Evolutionary conservation across 495 filamentous ascomycete species (phyloP).

Genomic region (Podospora anserina): DNA sequence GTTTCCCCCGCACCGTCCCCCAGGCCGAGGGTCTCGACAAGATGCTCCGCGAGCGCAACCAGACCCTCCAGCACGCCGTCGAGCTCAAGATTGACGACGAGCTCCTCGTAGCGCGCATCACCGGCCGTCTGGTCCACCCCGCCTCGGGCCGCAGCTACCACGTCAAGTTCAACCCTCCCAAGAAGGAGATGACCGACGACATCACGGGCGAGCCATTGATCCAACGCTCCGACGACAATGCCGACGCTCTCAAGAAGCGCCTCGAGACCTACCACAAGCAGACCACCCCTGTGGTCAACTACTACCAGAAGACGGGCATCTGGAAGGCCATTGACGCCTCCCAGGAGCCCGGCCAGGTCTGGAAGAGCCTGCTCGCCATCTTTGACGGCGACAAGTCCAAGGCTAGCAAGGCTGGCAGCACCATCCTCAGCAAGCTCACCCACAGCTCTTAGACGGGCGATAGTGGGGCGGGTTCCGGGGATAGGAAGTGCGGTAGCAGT

Average conservation of each 20-base stretch:
- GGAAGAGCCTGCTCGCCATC: constrained; percentile 84
- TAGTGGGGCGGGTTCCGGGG: neutral
- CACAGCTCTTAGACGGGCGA: constrained; percentile 35
- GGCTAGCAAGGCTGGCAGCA: constrained; percentile 37
- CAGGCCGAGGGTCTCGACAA: constrained; percentile 92
- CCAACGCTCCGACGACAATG: constrained; percentile 96
- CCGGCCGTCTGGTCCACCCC: constrained; percentile 91
- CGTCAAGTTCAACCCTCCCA: constrained; percentile 98
- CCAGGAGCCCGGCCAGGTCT: constrained; percentile 93
- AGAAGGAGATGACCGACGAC: constrained; percentile 90
- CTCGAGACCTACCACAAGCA: constrained; percentile 90
- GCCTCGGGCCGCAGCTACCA: constrained; percentile 96
- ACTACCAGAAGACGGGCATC: constrained; percentile 96
- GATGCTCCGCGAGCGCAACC: constrained; percentile 72
- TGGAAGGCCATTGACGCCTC: constrained; percentile 95
- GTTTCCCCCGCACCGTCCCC: constrained; percentile 93
- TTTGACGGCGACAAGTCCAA: constrained; percentile 62
- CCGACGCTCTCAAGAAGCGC: constrained; percentile 94
- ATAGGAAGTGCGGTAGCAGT: neutral
- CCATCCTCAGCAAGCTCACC: constrained; percentile 48
- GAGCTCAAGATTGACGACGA: constrained; percentile 96
- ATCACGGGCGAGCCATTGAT: constrained; percentile 94
- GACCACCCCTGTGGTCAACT: constrained; percentile 85
- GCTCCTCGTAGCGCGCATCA: constrained; percentile 92
- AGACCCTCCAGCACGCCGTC: constrained; percentile 86